phyloP scores from a whole-genome alignment of 139 green algal genomes.

The Chlorella sp. region DNA sequence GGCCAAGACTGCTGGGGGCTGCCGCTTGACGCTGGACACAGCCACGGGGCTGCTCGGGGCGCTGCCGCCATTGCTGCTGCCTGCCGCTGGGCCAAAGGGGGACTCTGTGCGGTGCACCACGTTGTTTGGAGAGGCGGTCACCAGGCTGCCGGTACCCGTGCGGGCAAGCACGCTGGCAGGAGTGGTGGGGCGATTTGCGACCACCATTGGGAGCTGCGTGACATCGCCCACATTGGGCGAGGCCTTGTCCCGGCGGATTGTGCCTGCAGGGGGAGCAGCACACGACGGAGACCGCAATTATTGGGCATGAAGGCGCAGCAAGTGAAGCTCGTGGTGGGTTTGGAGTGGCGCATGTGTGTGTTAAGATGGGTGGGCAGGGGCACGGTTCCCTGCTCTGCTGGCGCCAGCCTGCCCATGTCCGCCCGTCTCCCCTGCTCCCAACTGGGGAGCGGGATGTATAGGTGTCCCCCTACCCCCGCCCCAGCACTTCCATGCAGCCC shows the following conservation, averaged over 20 bases:
- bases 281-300: neutral
- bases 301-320: neutral
- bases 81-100: too few species aligned
- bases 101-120: neutral
- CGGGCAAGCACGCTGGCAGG: conserved; percentile 4
- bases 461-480: neutral
- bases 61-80: too few species aligned
- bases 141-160: conserved; percentile 15
- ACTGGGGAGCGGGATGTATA: neutral
- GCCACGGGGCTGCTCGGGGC: too few species aligned
- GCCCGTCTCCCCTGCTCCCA: neutral
- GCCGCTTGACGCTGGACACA: too few species aligned
- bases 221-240: neutral
- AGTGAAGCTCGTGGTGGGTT: neutral
- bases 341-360: neutral
- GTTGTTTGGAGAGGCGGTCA: neutral
- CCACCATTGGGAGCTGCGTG: neutral
- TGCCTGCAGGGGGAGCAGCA: conserved; percentile 1
- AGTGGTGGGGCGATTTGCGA: neutral
- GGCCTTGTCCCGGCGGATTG: conserved; percentile 20
- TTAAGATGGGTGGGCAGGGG: neutral
- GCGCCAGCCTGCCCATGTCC: neutral
- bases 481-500: neutral
- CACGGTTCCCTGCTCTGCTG: neutral
- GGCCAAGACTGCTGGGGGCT: too few species aligned